Conservation (phyloP, 2,329 filamentous ascomycete species). For the Alternaria burnsii region DNA sequence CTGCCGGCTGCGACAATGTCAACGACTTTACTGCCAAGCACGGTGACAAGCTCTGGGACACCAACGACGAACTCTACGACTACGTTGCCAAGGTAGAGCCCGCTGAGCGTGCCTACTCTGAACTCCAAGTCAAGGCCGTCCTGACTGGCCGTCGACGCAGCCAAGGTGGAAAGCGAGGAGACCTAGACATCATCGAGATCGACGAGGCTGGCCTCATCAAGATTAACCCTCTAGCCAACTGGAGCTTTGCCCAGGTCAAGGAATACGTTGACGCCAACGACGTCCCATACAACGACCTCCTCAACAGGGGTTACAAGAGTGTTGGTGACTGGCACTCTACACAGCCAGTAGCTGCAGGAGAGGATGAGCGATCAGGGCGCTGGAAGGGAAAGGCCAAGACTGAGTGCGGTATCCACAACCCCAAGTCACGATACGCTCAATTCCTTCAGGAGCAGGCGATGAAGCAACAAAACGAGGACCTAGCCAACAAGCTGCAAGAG, state of each 20-base stretch:
- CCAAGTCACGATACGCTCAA: conserved; percentile 89
- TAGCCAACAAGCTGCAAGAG: conserved; percentile 44
- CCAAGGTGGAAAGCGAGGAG: conserved; percentile 90
- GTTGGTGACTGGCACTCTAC: conserved; percentile 99
- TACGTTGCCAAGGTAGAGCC: conserved; percentile 98
- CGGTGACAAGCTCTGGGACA: conserved; percentile 84
- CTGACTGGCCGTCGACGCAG: conserved; percentile 90
- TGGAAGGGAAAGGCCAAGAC: conserved; percentile 98
- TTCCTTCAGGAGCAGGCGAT: conserved; percentile 78
- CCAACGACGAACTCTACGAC: conserved; percentile 89
- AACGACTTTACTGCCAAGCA: conserved; percentile 84
- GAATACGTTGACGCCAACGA: conserved; percentile 84
- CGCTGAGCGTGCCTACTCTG: conserved; percentile 86
- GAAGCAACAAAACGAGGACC: conserved; percentile 59
- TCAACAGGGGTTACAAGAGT: conserved; percentile 97
- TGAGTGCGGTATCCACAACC: conserved; percentile 99
- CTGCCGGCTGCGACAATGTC: conserved; percentile 74
- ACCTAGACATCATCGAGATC: conserved; percentile 89
- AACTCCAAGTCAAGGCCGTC: conserved; percentile 87
- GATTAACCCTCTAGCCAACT: conserved; percentile 96
- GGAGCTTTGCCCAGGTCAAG: conserved; percentile 90
- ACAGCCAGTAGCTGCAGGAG: conserved; percentile 83
- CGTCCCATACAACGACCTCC: conserved; percentile 91
- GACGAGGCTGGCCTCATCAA: conserved; percentile 93
- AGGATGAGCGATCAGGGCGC: conserved; percentile 93